A percentile compares a stretch with the other conserved stretches of the same genome.
Conservation (phyloP, 164 flowering plant species). For the Akebia trifoliata region DNA sequence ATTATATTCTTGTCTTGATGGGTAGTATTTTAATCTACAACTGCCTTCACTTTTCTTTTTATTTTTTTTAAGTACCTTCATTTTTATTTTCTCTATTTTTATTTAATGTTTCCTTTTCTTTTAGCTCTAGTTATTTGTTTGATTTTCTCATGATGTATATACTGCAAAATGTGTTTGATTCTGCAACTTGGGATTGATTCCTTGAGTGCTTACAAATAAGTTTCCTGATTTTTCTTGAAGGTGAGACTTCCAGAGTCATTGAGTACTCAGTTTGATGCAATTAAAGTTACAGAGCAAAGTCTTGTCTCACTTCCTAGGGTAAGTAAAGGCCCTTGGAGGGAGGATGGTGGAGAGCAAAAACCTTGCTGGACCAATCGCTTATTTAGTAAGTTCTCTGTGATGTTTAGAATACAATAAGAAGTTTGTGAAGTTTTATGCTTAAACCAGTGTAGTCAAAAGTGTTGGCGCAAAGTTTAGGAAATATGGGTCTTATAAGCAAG, state of each 20-base stretch:
- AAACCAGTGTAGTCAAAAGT: conserved; percentile 1
- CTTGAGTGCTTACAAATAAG: neutral
- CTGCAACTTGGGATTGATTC: neutral
- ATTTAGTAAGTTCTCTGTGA: conserved; percentile 32
- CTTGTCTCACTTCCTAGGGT: conserved; percentile 22
- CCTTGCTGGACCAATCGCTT: conserved; percentile 60
- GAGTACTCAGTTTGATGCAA: conserved; percentile 23
- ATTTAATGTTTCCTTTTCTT: too few species aligned
- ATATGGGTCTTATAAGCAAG: too few species aligned
- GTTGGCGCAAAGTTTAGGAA: too few species aligned
- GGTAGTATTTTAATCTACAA: too few species aligned
- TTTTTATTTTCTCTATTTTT: too few species aligned
- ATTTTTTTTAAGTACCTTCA: too few species aligned
- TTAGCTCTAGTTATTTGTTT: neutral
- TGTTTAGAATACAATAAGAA: neutral
- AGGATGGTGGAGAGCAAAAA: conserved; percentile 38
- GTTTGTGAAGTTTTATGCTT: neutral
- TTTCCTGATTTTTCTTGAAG: conserved; percentile 21
- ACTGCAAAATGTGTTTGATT: neutral
- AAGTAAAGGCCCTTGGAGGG: conserved; percentile 56
- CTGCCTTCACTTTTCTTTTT: too few species aligned
- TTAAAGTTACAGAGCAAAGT: conserved; percentile 29
- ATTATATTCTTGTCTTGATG: too few species aligned
- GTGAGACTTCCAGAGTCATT: conserved; percentile 35
- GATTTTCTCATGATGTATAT: neutral